Conservation (phyloP, 2,329 filamentous ascomycete species). For the Harringtonia lauricola region DNA sequence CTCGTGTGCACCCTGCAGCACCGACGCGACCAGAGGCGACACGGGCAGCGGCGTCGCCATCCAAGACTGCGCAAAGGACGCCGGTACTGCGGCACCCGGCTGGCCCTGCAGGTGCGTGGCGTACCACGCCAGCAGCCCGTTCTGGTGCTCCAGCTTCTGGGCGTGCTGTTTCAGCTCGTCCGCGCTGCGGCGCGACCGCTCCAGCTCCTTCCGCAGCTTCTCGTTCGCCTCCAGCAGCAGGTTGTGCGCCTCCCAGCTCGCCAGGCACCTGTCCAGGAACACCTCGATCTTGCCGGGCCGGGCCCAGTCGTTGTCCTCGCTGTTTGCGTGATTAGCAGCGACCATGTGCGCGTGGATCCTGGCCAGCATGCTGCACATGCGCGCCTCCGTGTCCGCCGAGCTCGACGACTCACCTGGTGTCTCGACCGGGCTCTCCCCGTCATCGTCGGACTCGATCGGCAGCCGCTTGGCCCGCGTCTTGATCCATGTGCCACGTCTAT, state of each 20-base stretch:
- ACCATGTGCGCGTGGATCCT: too few species aligned
- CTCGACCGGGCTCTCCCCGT: neutral
- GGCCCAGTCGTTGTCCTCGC: neutral
- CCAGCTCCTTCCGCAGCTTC: neutral
- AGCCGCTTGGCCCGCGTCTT: neutral
- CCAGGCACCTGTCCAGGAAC: conserved; percentile 2
- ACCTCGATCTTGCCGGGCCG: neutral
- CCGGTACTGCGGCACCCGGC: neutral
- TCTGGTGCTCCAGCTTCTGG: conserved; percentile 1
- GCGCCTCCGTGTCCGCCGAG: too few species aligned
- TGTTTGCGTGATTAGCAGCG: too few species aligned
- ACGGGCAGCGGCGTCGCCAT: neutral
- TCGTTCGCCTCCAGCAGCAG: neutral
- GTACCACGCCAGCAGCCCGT: conserved; percentile 4
- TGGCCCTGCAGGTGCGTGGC: neutral
- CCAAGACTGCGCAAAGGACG: neutral
- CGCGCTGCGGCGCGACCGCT: neutral
- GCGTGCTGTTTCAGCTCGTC: conserved; percentile 1
- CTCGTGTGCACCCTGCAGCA: neutral
- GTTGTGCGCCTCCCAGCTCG: conserved; percentile 3
- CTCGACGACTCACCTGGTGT: too few species aligned
- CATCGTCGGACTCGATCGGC: neutral
- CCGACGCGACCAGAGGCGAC: neutral
- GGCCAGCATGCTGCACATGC: too few species aligned
- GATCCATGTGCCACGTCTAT: neutral